Evolutionary conservation across 768 basidiomycete species (phyloP), one percentile per base, ranked within the genome.

Genomic region (Tylopilus sp.): DNA sequence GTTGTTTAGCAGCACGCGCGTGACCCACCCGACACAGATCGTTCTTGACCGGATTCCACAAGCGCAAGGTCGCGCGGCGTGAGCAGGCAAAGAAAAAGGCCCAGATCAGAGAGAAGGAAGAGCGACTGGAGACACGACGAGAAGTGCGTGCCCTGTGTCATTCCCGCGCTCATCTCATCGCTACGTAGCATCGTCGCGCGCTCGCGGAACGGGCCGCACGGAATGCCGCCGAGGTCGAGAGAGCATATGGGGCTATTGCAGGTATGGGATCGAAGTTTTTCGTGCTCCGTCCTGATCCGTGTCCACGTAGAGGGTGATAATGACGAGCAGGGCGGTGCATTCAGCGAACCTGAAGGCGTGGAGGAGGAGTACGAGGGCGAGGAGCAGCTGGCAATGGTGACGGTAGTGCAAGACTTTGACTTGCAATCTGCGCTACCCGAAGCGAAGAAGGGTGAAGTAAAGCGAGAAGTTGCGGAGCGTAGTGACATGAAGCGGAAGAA

Each of bases 41-140:
- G 52, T 97, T 88, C 70, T 73, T 97, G 65, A 95, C 92, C 17
- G 94, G 94, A 23, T 97, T 97, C 67, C 87, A 88, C 68, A 95
- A 95, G 71, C 83, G 94, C 60, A 97, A 95, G 70, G 71, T 92
- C 45, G 86, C 83, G 53, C 91, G 88, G 67, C 79, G 83, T 56
- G 90, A 95, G 59, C 85, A 80, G 44, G 85, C 85, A 40, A 82
- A 81, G 60, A 78, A 82, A 57, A 86, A 80, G 67, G 90, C 91
- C 12, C 71, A 79, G 55, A 83, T 91, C 61, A 74, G 85, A 57
- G 87, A 91, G 62, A 91, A 89, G 65, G 79, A 83, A 62, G 84
- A 85, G 48, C 79, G 85, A 60, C 72, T 83, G 20, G 85, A 91
- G 59, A 69, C 79, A n/a, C 75, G 92, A 51, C 78, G 86, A 64